Conservation (phyloP, 2,329 filamentous ascomycete genomes). For the Pyrenophora tritici-repentis region DNA sequence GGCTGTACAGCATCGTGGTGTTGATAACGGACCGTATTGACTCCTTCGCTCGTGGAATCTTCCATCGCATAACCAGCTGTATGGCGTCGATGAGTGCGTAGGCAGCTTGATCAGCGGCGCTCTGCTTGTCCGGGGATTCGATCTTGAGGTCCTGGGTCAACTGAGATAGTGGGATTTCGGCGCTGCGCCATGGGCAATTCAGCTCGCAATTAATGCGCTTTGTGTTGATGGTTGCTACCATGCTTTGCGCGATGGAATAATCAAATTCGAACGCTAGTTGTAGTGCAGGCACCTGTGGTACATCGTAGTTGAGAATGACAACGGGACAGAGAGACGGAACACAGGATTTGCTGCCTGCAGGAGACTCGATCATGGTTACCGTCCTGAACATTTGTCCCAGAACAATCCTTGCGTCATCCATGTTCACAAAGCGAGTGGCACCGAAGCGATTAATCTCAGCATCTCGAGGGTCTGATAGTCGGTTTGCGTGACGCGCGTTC, state of each 20-base stretch:
- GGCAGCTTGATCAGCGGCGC: neutral
- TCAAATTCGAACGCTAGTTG: neutral
- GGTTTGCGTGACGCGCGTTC: neutral
- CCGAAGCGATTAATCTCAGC: neutral
- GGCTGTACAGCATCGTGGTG: conserved; percentile 1
- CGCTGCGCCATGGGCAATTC: neutral
- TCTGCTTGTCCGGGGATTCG: neutral
- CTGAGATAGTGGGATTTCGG: neutral
- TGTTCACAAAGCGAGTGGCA: neutral
- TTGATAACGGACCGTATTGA: conserved; percentile 3
- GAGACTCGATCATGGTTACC: neutral
- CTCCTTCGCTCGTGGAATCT: neutral
- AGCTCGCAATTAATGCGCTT: neutral
- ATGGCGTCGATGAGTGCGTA: conserved; percentile 1
- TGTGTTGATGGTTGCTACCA: conserved; percentile 1
- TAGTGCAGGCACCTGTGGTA: neutral
- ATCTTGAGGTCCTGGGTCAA: neutral
- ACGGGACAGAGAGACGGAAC: neutral
- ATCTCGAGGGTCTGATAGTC: neutral
- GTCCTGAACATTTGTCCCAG: neutral
- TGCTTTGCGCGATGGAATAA: neutral
- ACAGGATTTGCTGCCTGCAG: neutral
- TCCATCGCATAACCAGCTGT: conserved; percentile 7
- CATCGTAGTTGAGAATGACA: neutral
- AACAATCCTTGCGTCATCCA: neutral